Evolutionary conservation across 805 yeast species (phyloP), one percentile per base, ranked within the genome.

Genomic region (Grigorovia yakushimaensis): DNA sequence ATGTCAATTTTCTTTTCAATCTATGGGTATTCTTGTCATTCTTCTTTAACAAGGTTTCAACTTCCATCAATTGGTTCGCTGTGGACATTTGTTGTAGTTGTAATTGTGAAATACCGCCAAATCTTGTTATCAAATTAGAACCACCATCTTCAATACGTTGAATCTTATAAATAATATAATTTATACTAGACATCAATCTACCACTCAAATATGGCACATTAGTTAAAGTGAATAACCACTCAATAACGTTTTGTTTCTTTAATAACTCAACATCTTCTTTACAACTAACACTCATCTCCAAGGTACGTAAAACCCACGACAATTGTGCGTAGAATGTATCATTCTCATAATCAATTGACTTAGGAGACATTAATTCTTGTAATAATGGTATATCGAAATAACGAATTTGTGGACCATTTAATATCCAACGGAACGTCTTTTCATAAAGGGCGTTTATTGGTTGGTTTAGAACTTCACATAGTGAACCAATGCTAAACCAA

Each of bases 361-460:
- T 47, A 3, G 62, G 61, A 7, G 59, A 54, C 30, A 65, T 62
- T 19, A 57, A 65, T 35, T 57, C 60, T 38, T 59, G 61, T 47
- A 60, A 66, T 23, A 78, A 54, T 3, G 82, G 81, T 5, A 77
- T 55, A 15, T 75, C 79, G 46, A 63, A 61, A 0, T 58, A 45
- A 37, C 64, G 64, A 17, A 77, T 53, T 18, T 59, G 53, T 27
- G 74, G 72, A n/a, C 63, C 59, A 45, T 66, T 67, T 33, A 87
- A 66, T 10, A 88, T 71, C 73, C 80, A 87, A 49, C 82, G 74
- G 55, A 73, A 78, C 0, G 79, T 77, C 53, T 78, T 78, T 52
- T 88, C 96, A 62, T 82, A 85, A 19, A 91, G 61, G 54, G 73
- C 74, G 51, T 86, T 91, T 0, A 81, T 78, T 0, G 97, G 96